Evolutionary conservation across 2,329 filamentous ascomycete species (phyloP), one percentile per base, ranked within the genome.

Genomic region (Diplocarpon mali): DNA sequence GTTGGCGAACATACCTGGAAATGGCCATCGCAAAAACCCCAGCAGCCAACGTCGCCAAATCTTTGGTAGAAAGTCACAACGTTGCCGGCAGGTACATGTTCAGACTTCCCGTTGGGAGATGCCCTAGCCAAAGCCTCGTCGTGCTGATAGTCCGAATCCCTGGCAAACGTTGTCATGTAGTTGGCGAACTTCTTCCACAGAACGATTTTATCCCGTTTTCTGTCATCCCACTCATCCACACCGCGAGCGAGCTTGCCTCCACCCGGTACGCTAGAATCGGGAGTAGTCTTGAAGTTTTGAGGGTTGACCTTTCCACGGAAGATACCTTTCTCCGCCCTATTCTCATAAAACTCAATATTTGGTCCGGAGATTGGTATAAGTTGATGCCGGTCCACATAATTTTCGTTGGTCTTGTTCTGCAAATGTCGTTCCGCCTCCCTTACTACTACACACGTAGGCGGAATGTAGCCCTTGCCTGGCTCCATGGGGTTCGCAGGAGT

Each of bases 11-110:
- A 53, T 67, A 81, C 78, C 69, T 85, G 84, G 53, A 89, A 72
- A 56, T 85, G 83, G 2, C 85, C 85, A 60, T 90, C 84, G 45
- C 75, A 76, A 57, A 90, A 90, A 40, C 80, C 78, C 84, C 84
- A 89, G 63, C 85, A 83, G 13, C 84, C 83, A 27, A 89, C 83
- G 56, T 85, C 84, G 35, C 85, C 84, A 48, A 86, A 81, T 38
- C 85, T 73, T 65, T 90, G 85, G 60, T 89, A 90, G 54, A 89
- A 89, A 1, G 80, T 84, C 36, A 89, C 81, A 40, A 88, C 67
- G 52, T 80, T 76, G 31, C 68, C 31, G 32, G 52, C 46, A 60
- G 65, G 53, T 55, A 67, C 52, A 59, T 68, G 55, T 56, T 65
- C 62, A 56, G 65, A 32, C 11, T 34, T 44, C 9, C 47, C 44